phyloP scores from a whole-genome alignment of 2,329 filamentous ascomycete species.

The Pyrenophora tritici-repentis region DNA sequence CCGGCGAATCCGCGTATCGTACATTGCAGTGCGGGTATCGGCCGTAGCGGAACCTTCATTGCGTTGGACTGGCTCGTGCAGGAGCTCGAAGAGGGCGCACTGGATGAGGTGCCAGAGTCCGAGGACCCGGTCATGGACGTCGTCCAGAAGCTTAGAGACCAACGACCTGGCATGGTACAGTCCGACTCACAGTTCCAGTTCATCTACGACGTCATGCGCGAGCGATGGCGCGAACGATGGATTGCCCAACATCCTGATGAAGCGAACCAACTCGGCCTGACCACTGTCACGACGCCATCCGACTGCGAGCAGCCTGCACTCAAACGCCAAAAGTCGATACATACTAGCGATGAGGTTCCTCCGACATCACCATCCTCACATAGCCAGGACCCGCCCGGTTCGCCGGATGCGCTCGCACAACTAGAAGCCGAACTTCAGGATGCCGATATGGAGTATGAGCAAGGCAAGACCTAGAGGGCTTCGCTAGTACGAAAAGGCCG shows the following conservation, averaged over 20 bases:
- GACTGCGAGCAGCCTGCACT: constrained; percentile 31
- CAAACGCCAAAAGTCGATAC: constrained; percentile 37
- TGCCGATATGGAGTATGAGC: constrained; percentile 34
- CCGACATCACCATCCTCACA: constrained; percentile 5
- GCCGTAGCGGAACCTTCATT: constrained; percentile 93
- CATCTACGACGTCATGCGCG: constrained; percentile 82
- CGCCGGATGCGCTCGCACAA: constrained; percentile 30
- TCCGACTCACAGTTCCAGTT: constrained; percentile 82
- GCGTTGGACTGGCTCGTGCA: constrained; percentile 88
- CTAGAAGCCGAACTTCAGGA: constrained; percentile 42
- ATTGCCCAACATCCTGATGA: constrained; percentile 35
- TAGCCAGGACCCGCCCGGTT: constrained; percentile 6
- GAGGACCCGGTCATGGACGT: constrained; percentile 75
- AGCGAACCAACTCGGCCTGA: constrained; percentile 32
- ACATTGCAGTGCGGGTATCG: constrained; percentile 82
- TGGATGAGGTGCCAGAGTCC: constrained; percentile 57
- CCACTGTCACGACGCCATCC: neutral
- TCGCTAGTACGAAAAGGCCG: constrained; percentile 1
- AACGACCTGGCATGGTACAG: constrained; percentile 96
- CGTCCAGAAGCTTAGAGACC: constrained; percentile 80
- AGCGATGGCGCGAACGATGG: constrained; percentile 68
- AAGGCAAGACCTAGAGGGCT: constrained; percentile 31
- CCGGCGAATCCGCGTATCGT: constrained; percentile 71
- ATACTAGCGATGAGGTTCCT: constrained; percentile 6
- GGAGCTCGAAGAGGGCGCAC: constrained; percentile 75